Evolutionary conservation across 306 rosid genomes (phyloP).

Genomic region (Pyrus betulifolia): DNA sequence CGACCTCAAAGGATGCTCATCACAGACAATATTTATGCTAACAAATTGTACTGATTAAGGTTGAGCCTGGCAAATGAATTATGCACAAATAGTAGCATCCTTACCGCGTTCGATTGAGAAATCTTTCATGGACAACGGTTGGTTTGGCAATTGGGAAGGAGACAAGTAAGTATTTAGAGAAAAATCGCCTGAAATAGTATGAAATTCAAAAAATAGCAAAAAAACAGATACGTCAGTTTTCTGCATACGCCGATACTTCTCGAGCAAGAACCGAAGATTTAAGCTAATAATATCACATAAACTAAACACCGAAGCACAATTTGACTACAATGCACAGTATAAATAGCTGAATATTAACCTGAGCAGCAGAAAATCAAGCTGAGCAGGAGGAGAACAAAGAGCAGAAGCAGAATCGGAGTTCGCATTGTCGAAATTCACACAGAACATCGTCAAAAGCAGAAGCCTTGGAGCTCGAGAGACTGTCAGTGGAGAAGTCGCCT

Average conservation of each 20-base stretch:
- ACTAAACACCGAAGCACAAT: neutral
- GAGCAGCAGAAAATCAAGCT: constrained; percentile 40
- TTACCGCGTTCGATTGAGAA: constrained; percentile 36
- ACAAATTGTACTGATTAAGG: neutral
- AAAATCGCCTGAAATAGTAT: constrained; percentile 33
- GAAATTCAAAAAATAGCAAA: neutral
- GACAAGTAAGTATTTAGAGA: constrained; percentile 29
- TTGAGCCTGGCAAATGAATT: neutral
- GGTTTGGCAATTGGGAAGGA: constrained; percentile 34
- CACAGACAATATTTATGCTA: neutral
- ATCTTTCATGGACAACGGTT: constrained; percentile 23
- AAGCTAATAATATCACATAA: neutral
- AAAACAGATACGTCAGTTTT: neutral
- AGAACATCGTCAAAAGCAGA: constrained; percentile 33
- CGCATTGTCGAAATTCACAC: constrained; percentile 50
- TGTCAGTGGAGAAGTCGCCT: constrained; percentile 11
- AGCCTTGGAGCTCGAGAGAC: constrained; percentile 17
- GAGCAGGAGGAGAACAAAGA: constrained; percentile 32
- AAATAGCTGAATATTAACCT: constrained; percentile 27
- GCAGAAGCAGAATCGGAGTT: constrained; percentile 21
- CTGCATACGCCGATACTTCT: neutral
- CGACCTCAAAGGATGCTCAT: neutral
- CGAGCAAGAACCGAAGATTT: neutral
- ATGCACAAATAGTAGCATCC: constrained; percentile 13
- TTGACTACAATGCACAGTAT: neutral